phyloP scores from a whole-genome alignment of 208 protist species.

The Acanthamoeba quina region DNA sequence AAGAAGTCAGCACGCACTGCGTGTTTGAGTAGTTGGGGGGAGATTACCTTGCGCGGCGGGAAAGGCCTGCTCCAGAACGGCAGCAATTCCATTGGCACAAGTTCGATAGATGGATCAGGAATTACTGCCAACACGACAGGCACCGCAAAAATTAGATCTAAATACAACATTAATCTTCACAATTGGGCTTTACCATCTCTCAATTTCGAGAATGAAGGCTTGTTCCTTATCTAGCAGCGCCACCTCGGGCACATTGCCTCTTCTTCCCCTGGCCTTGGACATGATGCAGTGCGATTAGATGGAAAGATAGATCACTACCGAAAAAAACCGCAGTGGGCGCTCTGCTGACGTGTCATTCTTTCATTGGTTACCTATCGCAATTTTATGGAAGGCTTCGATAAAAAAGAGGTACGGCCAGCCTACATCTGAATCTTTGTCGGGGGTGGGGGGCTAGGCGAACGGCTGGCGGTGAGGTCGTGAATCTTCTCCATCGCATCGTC shows the following conservation, averaged over 20 bases:
- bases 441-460: no score
- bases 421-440: no score
- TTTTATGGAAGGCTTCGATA: no score
- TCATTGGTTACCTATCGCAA: no score
- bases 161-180: background rate
- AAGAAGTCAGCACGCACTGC: background rate
- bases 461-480: no score
- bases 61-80: background rate
- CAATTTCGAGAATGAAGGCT: slow-evolving; percentile 15
- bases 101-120: slow-evolving; percentile 50
- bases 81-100: slow-evolving; percentile 12
- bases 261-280: background rate
- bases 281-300: no score
- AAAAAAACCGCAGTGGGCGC: no score
- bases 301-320: no score
- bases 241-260: background rate
- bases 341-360: no score
- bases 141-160: background rate
- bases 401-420: no score
- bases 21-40: background rate
- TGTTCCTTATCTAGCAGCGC: background rate
- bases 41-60: slow-evolving; percentile 9
- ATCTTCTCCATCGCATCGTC: no score
- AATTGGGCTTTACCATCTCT: background rate
- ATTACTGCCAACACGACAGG: background rate